Evolutionary conservation across 768 basidiomycete genomes (phyloP).

Genomic region (Boletus rufocinnamomeus): DNA sequence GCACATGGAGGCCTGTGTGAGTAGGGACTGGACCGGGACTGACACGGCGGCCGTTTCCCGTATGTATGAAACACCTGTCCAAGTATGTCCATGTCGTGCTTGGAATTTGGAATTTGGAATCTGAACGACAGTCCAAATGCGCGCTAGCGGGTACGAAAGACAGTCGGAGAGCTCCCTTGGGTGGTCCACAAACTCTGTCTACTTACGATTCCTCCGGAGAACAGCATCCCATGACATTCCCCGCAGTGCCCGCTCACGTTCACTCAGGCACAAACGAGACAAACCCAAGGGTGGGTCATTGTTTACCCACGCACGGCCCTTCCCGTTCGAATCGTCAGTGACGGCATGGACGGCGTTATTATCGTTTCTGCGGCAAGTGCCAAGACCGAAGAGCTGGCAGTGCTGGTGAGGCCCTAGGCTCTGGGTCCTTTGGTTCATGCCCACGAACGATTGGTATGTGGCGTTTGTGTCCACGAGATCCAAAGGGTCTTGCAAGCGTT

Average conservation of each 20-base stretch:
- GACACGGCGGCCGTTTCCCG: slow-evolving; percentile 13
- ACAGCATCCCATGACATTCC: slow-evolving; percentile 5
- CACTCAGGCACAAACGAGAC: slow-evolving; percentile 7
- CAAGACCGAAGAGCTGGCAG: slow-evolving; percentile 13
- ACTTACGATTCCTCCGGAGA: background rate
- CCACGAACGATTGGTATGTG: background rate
- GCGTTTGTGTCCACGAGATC: background rate
- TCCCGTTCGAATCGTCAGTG: slow-evolving; percentile 1
- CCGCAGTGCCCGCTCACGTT: slow-evolving; percentile 8
- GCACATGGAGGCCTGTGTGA: background rate
- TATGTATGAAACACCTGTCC: slow-evolving; percentile 14
- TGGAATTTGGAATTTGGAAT: slow-evolving; percentile 14
- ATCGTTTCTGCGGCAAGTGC: slow-evolving; percentile 11
- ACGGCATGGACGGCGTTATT: slow-evolving; percentile 15
- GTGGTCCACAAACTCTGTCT: background rate
- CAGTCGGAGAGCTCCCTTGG: background rate
- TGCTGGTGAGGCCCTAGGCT: slow-evolving; percentile 1
- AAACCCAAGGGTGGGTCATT: background rate
- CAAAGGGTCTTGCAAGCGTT: too few species aligned
- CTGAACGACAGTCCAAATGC: background rate
- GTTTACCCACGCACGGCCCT: slow-evolving; percentile 9
- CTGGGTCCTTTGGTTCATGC: background rate
- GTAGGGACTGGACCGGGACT: background rate
- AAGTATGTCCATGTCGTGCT: background rate
- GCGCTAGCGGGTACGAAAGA: background rate